Conservation (phyloP, 345 rosid species). For the Moricandia arvensis region DNA sequence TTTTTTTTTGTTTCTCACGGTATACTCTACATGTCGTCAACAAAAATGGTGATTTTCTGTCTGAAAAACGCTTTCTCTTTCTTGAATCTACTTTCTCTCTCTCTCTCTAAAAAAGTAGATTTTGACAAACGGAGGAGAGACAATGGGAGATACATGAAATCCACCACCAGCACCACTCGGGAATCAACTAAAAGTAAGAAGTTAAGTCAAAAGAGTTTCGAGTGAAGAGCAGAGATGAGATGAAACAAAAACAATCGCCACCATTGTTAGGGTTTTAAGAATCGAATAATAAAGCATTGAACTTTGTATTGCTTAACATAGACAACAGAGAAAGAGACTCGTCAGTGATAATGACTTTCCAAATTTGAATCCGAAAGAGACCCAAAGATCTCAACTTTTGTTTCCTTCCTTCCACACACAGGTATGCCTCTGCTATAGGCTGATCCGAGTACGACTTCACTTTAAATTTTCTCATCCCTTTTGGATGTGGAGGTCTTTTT, state of each 20-base stretch:
- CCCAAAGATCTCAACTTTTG: constrained; percentile 49
- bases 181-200: background rate
- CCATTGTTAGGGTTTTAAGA: constrained; percentile 39
- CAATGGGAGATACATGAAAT: constrained; percentile 33
- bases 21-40: constrained; percentile 16
- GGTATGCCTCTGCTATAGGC: constrained; percentile 37
- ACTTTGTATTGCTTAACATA: background rate
- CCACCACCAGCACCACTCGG: background rate
- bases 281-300: background rate
- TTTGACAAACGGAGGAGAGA: constrained; percentile 32
- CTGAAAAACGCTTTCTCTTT: constrained; percentile 45
- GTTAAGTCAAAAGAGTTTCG: constrained; percentile 40
- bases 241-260: constrained; percentile 28
- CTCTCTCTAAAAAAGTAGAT: constrained; percentile 32
- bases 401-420: background rate
- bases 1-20: constrained; percentile 5
- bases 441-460: constrained; percentile 43
- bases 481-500: background rate
- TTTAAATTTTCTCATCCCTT: background rate
- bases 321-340: constrained; percentile 21
- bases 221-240: constrained; percentile 34
- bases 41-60: constrained; percentile 39
- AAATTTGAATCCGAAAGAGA: constrained; percentile 34
- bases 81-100: constrained; percentile 47
- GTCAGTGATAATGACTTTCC: constrained; percentile 39